phyloP scores from a whole-genome alignment of 345 rosid genomes.

The Raphanus raphanistrum region DNA sequence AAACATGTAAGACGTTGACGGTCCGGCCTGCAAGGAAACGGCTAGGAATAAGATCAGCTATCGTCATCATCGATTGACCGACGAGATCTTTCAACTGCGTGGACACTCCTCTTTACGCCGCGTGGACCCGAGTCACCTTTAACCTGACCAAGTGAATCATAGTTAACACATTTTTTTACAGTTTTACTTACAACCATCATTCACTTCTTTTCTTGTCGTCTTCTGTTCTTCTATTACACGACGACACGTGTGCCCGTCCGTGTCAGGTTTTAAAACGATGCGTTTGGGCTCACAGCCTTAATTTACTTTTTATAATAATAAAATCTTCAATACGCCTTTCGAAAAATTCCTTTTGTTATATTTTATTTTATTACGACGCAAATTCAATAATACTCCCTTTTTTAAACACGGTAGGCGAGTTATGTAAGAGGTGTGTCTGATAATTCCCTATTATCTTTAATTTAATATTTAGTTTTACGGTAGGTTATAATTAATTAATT shows the following conservation, averaged over 20 bases:
- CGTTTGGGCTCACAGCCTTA: slow-evolving; percentile 9
- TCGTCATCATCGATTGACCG: slow-evolving; percentile 35
- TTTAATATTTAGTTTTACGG: background rate
- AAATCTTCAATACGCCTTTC: slow-evolving; percentile 5
- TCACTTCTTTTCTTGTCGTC: slow-evolving; percentile 29
- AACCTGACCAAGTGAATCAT: background rate
- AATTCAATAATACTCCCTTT: background rate
- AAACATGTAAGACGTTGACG: slow-evolving; percentile 32
- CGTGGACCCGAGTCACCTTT: slow-evolving; percentile 1
- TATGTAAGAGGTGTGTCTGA: slow-evolving; percentile 23
- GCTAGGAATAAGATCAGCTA: slow-evolving; percentile 8
- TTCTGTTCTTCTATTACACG: background rate
- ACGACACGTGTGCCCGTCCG: slow-evolving; percentile 23
- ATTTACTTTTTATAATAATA: background rate
- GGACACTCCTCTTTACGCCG: background rate
- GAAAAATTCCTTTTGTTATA: slow-evolving; percentile 32
- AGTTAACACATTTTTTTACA: background rate
- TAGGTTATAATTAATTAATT: background rate
- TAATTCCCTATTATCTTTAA: slow-evolving; percentile 19
- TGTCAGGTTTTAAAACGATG: slow-evolving; percentile 13
- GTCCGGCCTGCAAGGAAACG: slow-evolving; percentile 35
- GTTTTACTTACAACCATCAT: slow-evolving; percentile 18
- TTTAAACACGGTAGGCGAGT: slow-evolving; percentile 4
- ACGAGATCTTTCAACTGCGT: slow-evolving; percentile 11
- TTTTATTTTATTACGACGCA: background rate